These are phyloP conservation scores for Hygrophoropsis aurantiaca DNA, from an alignment of 768 basidiomycete genomes.

Conservation along the genomic window DNA sequence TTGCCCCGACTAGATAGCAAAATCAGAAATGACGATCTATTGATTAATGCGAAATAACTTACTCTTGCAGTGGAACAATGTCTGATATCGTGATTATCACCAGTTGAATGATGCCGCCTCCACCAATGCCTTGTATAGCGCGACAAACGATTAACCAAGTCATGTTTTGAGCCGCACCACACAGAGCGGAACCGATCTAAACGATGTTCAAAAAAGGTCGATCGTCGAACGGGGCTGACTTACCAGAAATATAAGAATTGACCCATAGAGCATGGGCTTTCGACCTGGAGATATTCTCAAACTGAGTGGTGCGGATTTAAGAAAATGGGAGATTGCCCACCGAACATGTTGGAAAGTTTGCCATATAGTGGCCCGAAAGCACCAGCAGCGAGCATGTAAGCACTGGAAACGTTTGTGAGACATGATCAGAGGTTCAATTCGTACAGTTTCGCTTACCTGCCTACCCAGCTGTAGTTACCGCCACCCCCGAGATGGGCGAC, in stretches of 20 bases:
- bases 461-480: conserved; percentile 70
- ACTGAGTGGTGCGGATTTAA: conserved; percentile 21
- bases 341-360: conserved; percentile 66
- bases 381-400: conserved; percentile 71
- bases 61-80: conserved; percentile 81
- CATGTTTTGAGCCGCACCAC: conserved; percentile 79
- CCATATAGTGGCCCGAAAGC: conserved; percentile 74
- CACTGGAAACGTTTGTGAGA: conserved; percentile 39
- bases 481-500: conserved; percentile 64
- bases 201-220: not conserved
- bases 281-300: conserved; percentile 39
- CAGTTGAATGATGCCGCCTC: conserved; percentile 76
- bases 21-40: not conserved
- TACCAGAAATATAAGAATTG: conserved; percentile 70
- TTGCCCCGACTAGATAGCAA: conserved; percentile 60
- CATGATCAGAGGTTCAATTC: not conserved
- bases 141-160: conserved; percentile 74
- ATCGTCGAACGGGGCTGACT: conserved; percentile 10
- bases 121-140: conserved; percentile 83
- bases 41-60: conserved; percentile 17
- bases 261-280: conserved; percentile 68
- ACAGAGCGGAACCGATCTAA: conserved; percentile 76
- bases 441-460: conserved; percentile 43
- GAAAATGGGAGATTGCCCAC: conserved; percentile 23
- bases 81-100: conserved; percentile 80